Evolutionary conservation across 768 basidiomycete species (phyloP), one percentile per base, ranked within the genome.

Genomic region (Boletus reticulatus): DNA sequence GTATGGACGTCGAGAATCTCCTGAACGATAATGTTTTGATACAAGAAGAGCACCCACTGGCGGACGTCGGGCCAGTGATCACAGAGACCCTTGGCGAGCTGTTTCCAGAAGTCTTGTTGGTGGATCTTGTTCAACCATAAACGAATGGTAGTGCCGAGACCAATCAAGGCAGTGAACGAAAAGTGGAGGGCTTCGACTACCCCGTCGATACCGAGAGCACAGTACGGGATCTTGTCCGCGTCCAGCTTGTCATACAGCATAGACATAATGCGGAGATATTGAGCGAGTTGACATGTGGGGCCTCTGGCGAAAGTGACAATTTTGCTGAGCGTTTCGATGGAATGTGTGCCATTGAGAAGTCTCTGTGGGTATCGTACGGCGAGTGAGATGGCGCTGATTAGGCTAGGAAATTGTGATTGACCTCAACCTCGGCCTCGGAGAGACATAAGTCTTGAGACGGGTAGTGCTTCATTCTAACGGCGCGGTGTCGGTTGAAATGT

Each of bases 51-150:
- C 7, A 67, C 29, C 69, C 68, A 71, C 1, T 50, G 56, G 16
- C 69, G 68, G 32, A 71, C 61, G 29, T 67, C 63, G 13, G 57
- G 39, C 65, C 68, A 69, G 13, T 62, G 58, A 10, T 41, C 16
- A 16, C 43, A 48, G 17, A 69, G 58, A 4, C 43, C 48, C 24
- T 58, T 56, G 37, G 46, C 14, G 19, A 69, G 67, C 12, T 51
- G 43, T 22, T 50, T 16, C 46, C 41, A 43, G 39, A 62, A 42
- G n/a, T 62, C 59, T 12, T 38, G 42, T 47, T 62, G 47, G 38
- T 47, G 56, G 27, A 67, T 8, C 27, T 29, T 29, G 27, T 29
- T 29, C 27, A 29, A 44, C 68, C 69, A 69, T 37, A 60, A 24
- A 12, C 65, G 65, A 7, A 69, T 42, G 22, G 58, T 65, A n/a